A percentile compares a stretch with the other conserved stretches of the same genome.
These are phyloP conservation scores for Psilocybe subaeruginosa DNA, from an alignment of 768 basidiomycete species.

Conservation along the genomic window DNA sequence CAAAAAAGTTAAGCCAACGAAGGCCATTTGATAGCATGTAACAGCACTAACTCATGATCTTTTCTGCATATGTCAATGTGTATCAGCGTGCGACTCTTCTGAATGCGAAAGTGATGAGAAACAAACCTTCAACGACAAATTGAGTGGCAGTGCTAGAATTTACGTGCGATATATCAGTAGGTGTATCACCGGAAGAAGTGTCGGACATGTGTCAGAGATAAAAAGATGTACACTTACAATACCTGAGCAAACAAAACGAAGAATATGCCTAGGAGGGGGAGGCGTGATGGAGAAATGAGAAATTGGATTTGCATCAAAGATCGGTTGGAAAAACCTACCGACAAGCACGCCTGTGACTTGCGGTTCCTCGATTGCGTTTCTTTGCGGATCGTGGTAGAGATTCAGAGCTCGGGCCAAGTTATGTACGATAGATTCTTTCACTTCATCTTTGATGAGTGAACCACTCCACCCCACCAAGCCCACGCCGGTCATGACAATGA, in stretches of 20 bases:
- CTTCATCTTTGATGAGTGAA: conserved; percentile 78
- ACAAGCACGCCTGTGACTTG: conserved; percentile 75
- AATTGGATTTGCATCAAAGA: conserved; percentile 13
- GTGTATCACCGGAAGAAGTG: conserved; percentile 22
- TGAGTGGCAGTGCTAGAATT: conserved; percentile 78
- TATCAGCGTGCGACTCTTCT: conserved; percentile 12
- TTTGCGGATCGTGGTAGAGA: conserved; percentile 35
- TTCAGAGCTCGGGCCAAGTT: conserved; percentile 30
- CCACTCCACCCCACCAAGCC: conserved; percentile 88
- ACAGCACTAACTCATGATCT: conserved; percentile 69
- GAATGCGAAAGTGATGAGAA: conserved; percentile 5
- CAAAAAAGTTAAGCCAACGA: conserved; percentile 9
- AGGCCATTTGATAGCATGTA: background rate
- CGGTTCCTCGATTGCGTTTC: conserved; percentile 54
- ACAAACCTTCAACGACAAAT: conserved; percentile 83
- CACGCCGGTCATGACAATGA: conserved; percentile 87
- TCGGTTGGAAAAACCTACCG: conserved; percentile 47
- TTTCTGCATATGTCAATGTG: conserved; percentile 51
- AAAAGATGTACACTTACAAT: conserved; percentile 60
- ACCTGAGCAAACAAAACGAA: conserved; percentile 94
- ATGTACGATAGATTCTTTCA: conserved; percentile 47
- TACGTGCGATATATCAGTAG: conserved; percentile 16
- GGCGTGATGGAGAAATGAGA: conserved; percentile 17
- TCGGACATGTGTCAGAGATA: conserved; percentile 18
- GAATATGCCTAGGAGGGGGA: conserved; percentile 65